Evolutionary conservation across 352 stramenopile species (phyloP).

Genomic region (Globisporangium camurandrum): DNA sequence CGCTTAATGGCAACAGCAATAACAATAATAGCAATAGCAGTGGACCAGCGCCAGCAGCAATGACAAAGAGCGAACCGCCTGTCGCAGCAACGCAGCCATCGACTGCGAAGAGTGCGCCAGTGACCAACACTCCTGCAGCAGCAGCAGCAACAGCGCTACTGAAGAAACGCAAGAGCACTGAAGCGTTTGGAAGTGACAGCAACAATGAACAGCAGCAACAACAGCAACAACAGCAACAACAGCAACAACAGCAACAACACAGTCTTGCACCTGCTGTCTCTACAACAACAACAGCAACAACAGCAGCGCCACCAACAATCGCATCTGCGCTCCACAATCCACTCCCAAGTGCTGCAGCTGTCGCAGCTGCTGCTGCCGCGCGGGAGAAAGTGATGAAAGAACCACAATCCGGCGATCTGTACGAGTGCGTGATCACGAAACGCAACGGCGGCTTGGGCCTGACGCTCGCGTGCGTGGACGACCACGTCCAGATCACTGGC

Average conservation of each 20-base stretch:
- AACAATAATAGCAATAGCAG: not conserved
- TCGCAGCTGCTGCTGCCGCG: slow-evolving; percentile 25
- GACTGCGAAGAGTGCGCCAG: slow-evolving; percentile 2
- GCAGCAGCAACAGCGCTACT: slow-evolving; percentile 13
- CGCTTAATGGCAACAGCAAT: slow-evolving; percentile 19
- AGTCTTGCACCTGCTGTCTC: slow-evolving; percentile 14
- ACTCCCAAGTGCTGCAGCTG: not conserved
- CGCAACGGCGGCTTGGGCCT: slow-evolving; percentile 64
- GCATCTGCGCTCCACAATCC: slow-evolving; percentile 10
- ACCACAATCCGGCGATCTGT: slow-evolving; percentile 68
- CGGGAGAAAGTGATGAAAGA: slow-evolving; percentile 82
- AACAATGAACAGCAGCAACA: slow-evolving; percentile 24
- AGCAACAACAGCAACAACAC: slow-evolving; percentile 14
- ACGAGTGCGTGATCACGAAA: slow-evolving; percentile 82
- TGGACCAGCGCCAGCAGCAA: not conserved
- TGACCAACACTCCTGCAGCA: no score
- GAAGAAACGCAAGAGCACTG: slow-evolving; percentile 45
- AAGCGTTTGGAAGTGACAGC: slow-evolving; percentile 32
- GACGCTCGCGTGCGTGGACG: slow-evolving; percentile 72
- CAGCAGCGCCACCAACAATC: slow-evolving; percentile 17
- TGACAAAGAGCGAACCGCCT: no score
- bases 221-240: slow-evolving; percentile 22
- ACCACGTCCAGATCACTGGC: slow-evolving; percentile 80
- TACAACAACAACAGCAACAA: slow-evolving; percentile 21
- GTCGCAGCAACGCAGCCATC: slow-evolving; percentile 3